These are phyloP conservation scores for Sphagnum fallax DNA, from an alignment of 228 moss, liverwort and hornwort genomes.

Conservation along the genomic window DNA sequence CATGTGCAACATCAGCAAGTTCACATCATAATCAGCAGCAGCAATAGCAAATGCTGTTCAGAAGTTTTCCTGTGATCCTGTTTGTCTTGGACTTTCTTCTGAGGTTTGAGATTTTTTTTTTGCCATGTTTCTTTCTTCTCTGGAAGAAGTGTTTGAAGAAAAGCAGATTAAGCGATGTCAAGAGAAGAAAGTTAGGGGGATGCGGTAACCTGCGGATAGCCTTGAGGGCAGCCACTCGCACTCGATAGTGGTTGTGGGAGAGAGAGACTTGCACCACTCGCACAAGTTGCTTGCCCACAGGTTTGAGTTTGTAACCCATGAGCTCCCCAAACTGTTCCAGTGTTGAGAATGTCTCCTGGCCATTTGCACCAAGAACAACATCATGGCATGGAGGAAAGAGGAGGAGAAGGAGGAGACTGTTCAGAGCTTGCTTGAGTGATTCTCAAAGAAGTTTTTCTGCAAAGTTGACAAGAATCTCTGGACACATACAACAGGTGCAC, in stretches of 20 bases:
- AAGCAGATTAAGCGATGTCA: not conserved
- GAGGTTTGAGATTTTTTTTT: not conserved
- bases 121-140: not conserved
- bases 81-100: not conserved
- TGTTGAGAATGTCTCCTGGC: slow-evolving; percentile 64
- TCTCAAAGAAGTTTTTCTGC: too few species aligned
- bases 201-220: slow-evolving; percentile 67
- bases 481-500: not conserved
- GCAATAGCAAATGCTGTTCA: not conserved
- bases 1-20: not conserved
- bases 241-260: slow-evolving; percentile 68
- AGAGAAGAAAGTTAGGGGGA: too few species aligned
- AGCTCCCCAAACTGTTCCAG: slow-evolving; percentile 64
- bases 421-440: too few species aligned
- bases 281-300: slow-evolving; percentile 77
- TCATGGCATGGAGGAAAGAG: too few species aligned
- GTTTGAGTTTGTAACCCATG: slow-evolving; percentile 73
- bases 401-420: too few species aligned
- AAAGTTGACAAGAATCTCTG: not conserved
- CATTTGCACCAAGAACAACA: too few species aligned
- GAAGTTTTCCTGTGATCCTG: not conserved
- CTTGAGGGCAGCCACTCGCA: slow-evolving; percentile 70
- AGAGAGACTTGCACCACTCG: slow-evolving; percentile 54
- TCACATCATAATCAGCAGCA: too few species aligned
- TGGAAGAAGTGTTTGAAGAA: not conserved